These are phyloP conservation scores for Boletus sp. DNA, from an alignment of 1,284 basidiomycete genomes.

Conservation along the genomic window DNA sequence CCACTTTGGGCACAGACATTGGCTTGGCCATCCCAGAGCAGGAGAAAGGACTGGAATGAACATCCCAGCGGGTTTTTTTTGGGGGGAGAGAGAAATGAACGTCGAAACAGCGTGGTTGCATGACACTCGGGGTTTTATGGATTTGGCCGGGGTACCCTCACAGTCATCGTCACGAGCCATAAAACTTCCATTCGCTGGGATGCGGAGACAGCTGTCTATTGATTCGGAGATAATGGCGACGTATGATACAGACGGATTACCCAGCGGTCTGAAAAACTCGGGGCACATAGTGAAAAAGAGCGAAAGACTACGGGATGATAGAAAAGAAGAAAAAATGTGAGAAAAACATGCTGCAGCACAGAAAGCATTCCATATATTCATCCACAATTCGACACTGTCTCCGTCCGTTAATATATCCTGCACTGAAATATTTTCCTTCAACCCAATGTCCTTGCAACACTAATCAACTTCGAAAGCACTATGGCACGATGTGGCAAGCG, in stretches of 20 bases:
- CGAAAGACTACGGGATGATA: not conserved
- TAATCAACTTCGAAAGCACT: too few relatives aligned
- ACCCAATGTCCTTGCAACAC: too few relatives aligned
- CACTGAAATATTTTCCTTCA: too few relatives aligned
- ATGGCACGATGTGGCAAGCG: too few relatives aligned
- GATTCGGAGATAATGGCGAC: slow-evolving; percentile 6
- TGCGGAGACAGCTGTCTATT: not conserved
- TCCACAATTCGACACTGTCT: too few relatives aligned
- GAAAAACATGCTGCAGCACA: not conserved
- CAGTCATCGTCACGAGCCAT: not conserved
- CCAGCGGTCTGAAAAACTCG: not conserved
- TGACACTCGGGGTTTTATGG: slow-evolving; percentile 1
- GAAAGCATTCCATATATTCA: too few relatives aligned
- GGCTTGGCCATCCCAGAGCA: not conserved
- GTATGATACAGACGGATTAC: not conserved
- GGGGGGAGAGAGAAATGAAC: not conserved
- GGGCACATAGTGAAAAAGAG: too few relatives aligned
- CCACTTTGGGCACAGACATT: not conserved
- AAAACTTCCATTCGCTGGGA: not conserved
- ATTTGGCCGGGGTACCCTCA: slow-evolving; percentile 12
- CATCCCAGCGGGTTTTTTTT: not conserved
- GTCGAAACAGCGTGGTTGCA: not conserved
- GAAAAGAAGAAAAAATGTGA: not conserved
- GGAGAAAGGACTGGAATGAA: not conserved
- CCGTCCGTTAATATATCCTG: too few relatives aligned